These are phyloP conservation scores for Letharia lupina DNA, from an alignment of 495 filamentous ascomycete genomes.

Conservation along the genomic window DNA sequence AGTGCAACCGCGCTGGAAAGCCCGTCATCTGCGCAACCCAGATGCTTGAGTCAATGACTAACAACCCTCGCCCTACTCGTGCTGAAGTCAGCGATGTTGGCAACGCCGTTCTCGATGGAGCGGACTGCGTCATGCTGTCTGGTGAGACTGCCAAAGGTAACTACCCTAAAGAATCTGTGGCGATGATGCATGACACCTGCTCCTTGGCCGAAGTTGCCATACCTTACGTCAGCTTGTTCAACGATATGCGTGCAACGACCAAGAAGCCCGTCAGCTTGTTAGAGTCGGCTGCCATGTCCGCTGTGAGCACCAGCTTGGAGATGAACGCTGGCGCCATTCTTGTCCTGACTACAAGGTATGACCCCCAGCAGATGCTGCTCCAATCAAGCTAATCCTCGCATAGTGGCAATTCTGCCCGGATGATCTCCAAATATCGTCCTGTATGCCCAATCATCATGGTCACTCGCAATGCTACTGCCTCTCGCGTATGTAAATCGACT, in stretches of 20 bases:
- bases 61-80: constrained; percentile 95
- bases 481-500: constrained; percentile 47
- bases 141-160: constrained; percentile 97
- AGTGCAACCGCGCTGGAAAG: constrained; percentile 99
- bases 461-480: constrained; percentile 72
- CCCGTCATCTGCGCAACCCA: constrained; percentile 91
- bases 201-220: constrained; percentile 92
- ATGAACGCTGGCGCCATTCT: constrained; percentile 93
- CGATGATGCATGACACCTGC: constrained; percentile 97
- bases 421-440: constrained; percentile 95
- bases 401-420: constrained; percentile 80
- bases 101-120: constrained; percentile 94
- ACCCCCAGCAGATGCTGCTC: constrained; percentile 10
- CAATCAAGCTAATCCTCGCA: constrained; percentile 26
- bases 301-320: constrained; percentile 87
- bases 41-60: constrained; percentile 98
- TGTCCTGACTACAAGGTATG: constrained; percentile 80
- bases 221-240: constrained; percentile 91
- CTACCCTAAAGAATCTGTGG: constrained; percentile 87
- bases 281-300: constrained; percentile 92
- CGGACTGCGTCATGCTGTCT: constrained; percentile 99
- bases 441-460: constrained; percentile 99
- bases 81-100: constrained; percentile 98
- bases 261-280: constrained; percentile 73
- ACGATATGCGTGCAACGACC: constrained; percentile 79